Evolutionary conservation across 768 basidiomycete species (phyloP), one percentile per base, ranked within the genome.

Genomic region (Russula sp.): DNA sequence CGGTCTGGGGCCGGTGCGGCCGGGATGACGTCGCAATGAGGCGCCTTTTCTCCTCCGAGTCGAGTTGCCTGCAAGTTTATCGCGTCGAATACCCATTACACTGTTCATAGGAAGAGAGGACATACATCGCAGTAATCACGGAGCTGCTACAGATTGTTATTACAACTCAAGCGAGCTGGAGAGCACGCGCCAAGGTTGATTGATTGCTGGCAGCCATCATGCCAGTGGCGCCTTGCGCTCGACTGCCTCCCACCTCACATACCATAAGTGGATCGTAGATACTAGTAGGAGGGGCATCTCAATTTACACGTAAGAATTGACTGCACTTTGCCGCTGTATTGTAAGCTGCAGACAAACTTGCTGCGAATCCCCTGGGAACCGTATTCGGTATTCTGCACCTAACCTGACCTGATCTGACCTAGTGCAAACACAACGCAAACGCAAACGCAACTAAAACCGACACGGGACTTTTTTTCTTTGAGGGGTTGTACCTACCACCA

Each of bases 11-110:
- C 62, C 62, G 62, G 62, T 44, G 42, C 32, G 55, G 55, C 49
- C 61, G 61, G 34, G 18, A 57, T 63, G 56, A 63, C 50, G 62
- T 52, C 50, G 61, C 4, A 18, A 13, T 13, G 39, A 40, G 13
- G 39, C 39, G 39, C 39, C 39, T 40, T 13, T 40, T 40, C 39
- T 40, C 11, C 11, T 40, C 39, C 5, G 14, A 27, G 27, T 27
- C 27, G 11, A 11, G 39, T 40, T 13, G 39, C 11, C 11, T 40
- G 39, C 11, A 10, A 40, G 11, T 40, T 40, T 40, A 40, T 40
- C 39, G 39, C 11, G 16, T 4, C 6, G 42, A 44, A 6, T 14
- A n/a, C 27, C 27, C 27, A 27, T 27, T 27, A 27, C 27, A 27
- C 27, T 2, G 27, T 27, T 27, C 27, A 27, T 27, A 27, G 27